phyloP scores from a whole-genome alignment of 768 basidiomycete genomes.

The Tulasnella sp. region DNA sequence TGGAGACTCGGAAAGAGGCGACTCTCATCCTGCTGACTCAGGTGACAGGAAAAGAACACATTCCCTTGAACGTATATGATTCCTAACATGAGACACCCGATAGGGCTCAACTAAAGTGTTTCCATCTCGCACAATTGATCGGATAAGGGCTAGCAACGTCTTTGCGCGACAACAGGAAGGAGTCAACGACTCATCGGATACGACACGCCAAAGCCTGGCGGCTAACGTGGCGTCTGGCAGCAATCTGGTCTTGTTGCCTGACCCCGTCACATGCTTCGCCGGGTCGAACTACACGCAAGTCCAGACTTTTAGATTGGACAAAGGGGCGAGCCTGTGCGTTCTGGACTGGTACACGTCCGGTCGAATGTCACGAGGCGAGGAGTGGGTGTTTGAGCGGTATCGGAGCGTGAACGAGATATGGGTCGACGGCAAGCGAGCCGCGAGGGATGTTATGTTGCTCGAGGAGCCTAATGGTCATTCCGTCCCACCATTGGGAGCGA shows the following conservation, averaged over 20 bases:
- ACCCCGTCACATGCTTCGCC: conserved; percentile 89
- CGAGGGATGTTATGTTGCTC: conserved; percentile 70
- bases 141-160: conserved; percentile 6
- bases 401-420: conserved; percentile 79
- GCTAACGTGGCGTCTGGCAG: conserved; percentile 47
- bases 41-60: conserved; percentile 36
- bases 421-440: conserved; percentile 54
- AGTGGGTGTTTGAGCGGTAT: conserved; percentile 83
- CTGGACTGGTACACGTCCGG: conserved; percentile 94
- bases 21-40: conserved; percentile 75
- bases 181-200: not conserved
- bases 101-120: conserved; percentile 95
- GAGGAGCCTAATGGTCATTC: conserved; percentile 34
- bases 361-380: conserved; percentile 70
- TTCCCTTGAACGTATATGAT: not conserved
- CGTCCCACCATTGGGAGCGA: conserved; percentile 31
- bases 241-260: conserved; percentile 74
- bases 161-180: conserved; percentile 5
- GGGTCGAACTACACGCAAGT: conserved; percentile 73
- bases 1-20: conserved; percentile 49
- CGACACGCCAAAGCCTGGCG: conserved; percentile 57
- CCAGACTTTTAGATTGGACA: conserved; percentile 66
- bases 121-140: conserved; percentile 42
- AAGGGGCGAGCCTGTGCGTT: conserved; percentile 55
- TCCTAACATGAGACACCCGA: not conserved